Base-by-base conservation (phyloP, 208 protist species). In the Crithidia sp. region DNA sequence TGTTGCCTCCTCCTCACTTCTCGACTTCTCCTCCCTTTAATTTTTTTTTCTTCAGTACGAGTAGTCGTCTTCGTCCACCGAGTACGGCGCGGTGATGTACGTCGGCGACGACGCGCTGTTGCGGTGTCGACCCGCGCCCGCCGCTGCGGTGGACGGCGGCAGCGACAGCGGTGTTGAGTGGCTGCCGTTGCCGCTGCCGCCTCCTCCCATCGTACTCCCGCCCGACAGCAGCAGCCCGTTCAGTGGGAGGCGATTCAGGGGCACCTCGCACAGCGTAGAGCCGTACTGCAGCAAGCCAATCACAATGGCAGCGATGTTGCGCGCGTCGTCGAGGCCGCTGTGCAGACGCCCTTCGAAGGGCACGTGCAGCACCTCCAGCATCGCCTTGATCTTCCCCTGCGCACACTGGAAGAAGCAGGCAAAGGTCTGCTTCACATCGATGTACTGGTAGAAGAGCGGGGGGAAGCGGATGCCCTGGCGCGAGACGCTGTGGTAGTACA, bases 371-470 rank as follows among this genome's bases (percentile, higher is more conserved):
- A 87, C 88, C 67, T 96, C 92, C 40, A 96, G 81, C 92, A 96
- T 96, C 28, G 85, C 89, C 77, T 92, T 87, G 53, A 96, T 96
- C 79, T 94, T 93, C 10, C 89, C 89, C 56, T 83, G 83, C 36
- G 86, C 77, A 55, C 89, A 95, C 53, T 88, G 77, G 63, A 96
- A 93, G 70, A 91, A 90, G 65, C 73, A 62, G 14, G 92, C 85
- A 70, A 96, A 96, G 44, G 74, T 74, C 59, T 91, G 84, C 81
- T 96, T 96, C 73, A 96, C 89, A 69, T 96, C 92, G 50, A 96
- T 83, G 73, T 80, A 96, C 76, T 91, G 87, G 50, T 95, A 95
- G 81, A 96, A 96, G 56, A 94, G 71, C 14, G 76, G 50, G 28
- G 92, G 92, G 47, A 96, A 96, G 63, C 85, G 86, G 49, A 96